Conservation (phyloP, 1,284 basidiomycete species). For the Austroboletus niveus region DNA sequence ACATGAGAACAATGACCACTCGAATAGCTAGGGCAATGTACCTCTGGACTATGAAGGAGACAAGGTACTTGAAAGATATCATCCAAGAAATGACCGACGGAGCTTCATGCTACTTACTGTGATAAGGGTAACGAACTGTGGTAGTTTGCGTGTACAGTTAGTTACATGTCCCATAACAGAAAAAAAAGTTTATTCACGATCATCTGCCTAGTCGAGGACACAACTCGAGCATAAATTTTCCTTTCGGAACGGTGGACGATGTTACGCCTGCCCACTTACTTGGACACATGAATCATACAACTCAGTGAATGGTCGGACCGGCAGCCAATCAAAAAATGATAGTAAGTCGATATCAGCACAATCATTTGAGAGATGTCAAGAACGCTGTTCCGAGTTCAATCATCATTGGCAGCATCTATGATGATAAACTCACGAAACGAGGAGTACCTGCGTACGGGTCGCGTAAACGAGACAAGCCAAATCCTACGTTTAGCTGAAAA, state of each 20-base stretch:
- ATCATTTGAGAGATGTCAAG: slow-evolving; percentile 12
- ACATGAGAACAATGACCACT: neutral
- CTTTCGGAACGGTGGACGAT: neutral
- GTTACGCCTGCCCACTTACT: slow-evolving; percentile 7
- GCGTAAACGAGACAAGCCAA: neutral
- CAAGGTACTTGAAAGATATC: slow-evolving; percentile 10
- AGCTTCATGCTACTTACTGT: slow-evolving; percentile 6
- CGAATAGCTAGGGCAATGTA: neutral
- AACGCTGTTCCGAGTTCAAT: neutral
- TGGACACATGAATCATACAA: slow-evolving; percentile 7
- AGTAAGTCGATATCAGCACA: neutral
- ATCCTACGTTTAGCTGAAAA: neutral
- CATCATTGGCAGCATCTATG: neutral
- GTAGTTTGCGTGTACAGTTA: neutral
- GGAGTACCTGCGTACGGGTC: neutral
- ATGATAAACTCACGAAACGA: neutral
- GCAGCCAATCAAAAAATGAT: slow-evolving; percentile 10
- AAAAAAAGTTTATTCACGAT: slow-evolving; percentile 3
- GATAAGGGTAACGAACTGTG: neutral
- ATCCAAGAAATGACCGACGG: neutral
- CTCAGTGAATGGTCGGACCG: neutral
- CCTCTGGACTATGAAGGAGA: slow-evolving; percentile 20
- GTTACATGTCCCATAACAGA: neutral
- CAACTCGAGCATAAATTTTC: slow-evolving; percentile 1
- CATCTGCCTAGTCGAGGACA: neutral